Conservation (phyloP, 179 eudicot genomes). For the Amaranthus tricolor region DNA sequence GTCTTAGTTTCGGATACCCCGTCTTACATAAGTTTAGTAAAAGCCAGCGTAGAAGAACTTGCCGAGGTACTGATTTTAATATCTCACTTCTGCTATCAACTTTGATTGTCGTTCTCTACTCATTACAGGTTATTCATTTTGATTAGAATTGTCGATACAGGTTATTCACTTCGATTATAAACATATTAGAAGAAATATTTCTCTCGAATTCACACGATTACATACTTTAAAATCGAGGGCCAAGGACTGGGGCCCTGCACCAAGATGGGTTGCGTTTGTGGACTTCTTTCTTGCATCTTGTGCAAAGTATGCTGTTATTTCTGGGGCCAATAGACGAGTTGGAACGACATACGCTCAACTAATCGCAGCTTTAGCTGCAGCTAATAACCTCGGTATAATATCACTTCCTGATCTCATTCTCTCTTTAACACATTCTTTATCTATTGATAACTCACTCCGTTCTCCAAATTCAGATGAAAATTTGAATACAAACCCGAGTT, state of each 20-base stretch:
- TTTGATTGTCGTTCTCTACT: background rate
- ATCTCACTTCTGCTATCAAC: background rate
- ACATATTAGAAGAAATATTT: constrained; percentile 57
- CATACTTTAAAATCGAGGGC: constrained; percentile 49
- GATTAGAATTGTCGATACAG: constrained; percentile 44
- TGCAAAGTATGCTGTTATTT: constrained; percentile 78
- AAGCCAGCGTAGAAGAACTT: constrained; percentile 49
- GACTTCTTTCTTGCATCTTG: constrained; percentile 95
- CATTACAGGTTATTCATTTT: constrained; percentile 72
- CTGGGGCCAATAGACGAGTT: constrained; percentile 95
- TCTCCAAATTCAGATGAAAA: constrained; percentile 38
- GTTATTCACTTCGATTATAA: constrained; percentile 83
- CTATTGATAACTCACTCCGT: background rate
- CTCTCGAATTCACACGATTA: constrained; percentile 26
- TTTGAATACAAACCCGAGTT: constrained; percentile 34
- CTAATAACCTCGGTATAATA: constrained; percentile 55
- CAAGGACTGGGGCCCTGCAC: constrained; percentile 99
- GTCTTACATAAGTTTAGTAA: constrained; percentile 51
- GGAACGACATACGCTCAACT: constrained; percentile 97
- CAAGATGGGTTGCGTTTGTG: constrained; percentile 99
- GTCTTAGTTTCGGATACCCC: constrained; percentile 92
- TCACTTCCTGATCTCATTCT: background rate
- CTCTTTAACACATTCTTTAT: background rate
- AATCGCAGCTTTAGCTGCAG: constrained; percentile 82
- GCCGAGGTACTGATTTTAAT: constrained; percentile 54